Base-by-base conservation (phyloP, 2,329 filamentous ascomycete species). In the Myrmaecium sp. region DNA sequence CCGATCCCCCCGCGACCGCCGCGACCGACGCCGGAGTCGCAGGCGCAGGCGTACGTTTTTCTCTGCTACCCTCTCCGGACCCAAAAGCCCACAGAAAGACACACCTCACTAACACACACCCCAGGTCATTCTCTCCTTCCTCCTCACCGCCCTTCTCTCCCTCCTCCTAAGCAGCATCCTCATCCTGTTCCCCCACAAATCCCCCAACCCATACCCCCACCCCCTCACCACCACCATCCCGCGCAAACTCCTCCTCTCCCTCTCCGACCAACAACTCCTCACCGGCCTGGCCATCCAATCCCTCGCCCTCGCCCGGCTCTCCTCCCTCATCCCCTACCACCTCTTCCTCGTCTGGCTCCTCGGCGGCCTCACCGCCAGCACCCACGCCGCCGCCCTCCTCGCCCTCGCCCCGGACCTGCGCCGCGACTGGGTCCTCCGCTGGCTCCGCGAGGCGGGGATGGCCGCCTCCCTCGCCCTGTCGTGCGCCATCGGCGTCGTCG, bases 321-420 rank as follows among this genome's bases (percentile, higher is more conserved):
- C 60, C 23, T 54, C 55, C 4, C 62, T 77, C 43, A 60, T 72
- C 0, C 62, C 69, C 0, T 78, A 78, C 43, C 72, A 78, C 48
- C 75, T 77, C 53, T 76, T 76, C 52, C 61, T 76, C 29, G 65
- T 77, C 36, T 77, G 71, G 72, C 71, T 75, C 54, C 52, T 77
- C 2, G 69, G 67, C 0, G 49, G 74, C 8, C 55, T 77, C 5
- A 69, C 69, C 10, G 74, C 69, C 35, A 66, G 69, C 1, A 74
- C 72, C 3, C 72, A 77, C 45, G 70, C 74, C 31, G 60, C 67
- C 4, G 69, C 70, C 0, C 52, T 77, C 10, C 56, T 77, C n/a
- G 69, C 68, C 1, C 58, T 77, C 17, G 66, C 71, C 2, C 64
- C 66, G 40, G 70, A 76, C 40, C 74, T 74, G 51, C 68, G 66